These are phyloP conservation scores for Platanthera zijinensis DNA, from an alignment of 106 monocot species.

Conservation along the genomic window DNA sequence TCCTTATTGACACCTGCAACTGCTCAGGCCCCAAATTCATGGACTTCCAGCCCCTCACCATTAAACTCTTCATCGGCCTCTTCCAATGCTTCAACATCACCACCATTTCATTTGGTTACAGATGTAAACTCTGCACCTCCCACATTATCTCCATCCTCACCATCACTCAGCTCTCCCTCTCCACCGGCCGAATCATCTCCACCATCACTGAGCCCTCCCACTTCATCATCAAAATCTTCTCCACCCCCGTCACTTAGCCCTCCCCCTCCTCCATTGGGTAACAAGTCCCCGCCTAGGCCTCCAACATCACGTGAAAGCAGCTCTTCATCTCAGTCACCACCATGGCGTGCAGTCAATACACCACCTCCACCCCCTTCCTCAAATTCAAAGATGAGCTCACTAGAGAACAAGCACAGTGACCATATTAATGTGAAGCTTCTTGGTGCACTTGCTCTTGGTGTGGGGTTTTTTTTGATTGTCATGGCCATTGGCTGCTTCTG, in stretches of 20 bases:
- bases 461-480: slow-evolving; percentile 32
- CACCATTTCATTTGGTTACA: not conserved
- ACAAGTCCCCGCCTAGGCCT: not conserved
- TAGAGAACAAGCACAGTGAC: not conserved
- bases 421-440: slow-evolving; percentile 20
- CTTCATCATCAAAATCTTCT: slow-evolving; percentile 7
- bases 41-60: not conserved
- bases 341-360: not conserved
- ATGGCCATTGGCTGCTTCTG: slow-evolving; percentile 28
- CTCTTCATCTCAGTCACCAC: not conserved
- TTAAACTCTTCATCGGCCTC: not conserved
- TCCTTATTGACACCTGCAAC: slow-evolving; percentile 1
- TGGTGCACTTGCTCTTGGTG: slow-evolving; percentile 30
- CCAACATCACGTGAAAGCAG: slow-evolving; percentile 12
- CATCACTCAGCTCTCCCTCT: not conserved
- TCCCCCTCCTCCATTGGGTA: slow-evolving; percentile 4
- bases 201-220: not conserved
- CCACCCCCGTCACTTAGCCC: not conserved
- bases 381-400: not conserved
- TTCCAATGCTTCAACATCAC: not conserved
- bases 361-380: slow-evolving; percentile 3
- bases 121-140: not conserved
- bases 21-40: not conserved
- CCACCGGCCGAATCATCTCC: not conserved
- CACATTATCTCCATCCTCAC: not conserved